Conservation (phyloP, 139 green algal genomes). For the Yamagishiella unicocca region DNA sequence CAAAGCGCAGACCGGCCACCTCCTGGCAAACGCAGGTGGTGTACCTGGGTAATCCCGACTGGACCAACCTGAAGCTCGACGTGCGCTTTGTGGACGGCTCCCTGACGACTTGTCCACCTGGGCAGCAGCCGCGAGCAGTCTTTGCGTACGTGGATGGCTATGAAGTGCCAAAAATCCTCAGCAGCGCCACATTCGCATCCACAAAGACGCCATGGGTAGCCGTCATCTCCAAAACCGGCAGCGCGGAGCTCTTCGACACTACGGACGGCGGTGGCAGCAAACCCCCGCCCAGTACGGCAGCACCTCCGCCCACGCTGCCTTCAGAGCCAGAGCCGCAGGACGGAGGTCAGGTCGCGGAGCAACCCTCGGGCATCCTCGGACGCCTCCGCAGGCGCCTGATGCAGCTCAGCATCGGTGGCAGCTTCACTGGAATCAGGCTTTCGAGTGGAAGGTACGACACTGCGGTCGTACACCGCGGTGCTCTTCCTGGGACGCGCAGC, state of each 20-base stretch:
- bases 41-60: constrained; percentile 26
- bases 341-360: too few relatives aligned
- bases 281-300: too few relatives aligned
- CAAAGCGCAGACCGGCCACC: neutral
- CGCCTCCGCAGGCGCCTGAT: neutral
- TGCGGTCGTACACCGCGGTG: too few relatives aligned
- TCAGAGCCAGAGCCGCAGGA: too few relatives aligned
- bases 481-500: too few relatives aligned
- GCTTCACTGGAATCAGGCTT: neutral
- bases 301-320: too few relatives aligned
- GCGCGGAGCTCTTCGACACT: neutral
- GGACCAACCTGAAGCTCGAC: neutral
- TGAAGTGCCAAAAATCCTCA: neutral
- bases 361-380: neutral
- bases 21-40: neutral
- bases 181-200: neutral
- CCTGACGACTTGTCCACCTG: neutral
- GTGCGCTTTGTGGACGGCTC: neutral
- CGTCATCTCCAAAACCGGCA: neutral
- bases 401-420: neutral
- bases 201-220: neutral
- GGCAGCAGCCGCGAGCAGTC: neutral
- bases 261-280: neutral
- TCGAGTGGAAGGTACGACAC: too few relatives aligned
- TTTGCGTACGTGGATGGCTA: constrained; percentile 34